These are phyloP conservation scores for Bretziella fagacearum DNA, from an alignment of 2,329 filamentous ascomycete genomes.

Conservation along the genomic window DNA sequence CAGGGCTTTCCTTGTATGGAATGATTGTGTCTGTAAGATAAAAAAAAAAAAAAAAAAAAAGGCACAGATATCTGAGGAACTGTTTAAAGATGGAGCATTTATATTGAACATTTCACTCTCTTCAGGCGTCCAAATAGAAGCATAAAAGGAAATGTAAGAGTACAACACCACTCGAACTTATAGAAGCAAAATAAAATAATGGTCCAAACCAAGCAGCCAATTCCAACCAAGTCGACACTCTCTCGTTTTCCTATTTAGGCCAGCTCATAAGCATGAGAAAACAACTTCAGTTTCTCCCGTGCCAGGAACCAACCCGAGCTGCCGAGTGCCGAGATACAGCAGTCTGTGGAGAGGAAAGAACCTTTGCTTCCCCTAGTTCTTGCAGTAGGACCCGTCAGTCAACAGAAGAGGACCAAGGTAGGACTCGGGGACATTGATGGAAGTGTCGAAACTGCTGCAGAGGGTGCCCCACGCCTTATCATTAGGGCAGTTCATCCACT, in stretches of 20 bases:
- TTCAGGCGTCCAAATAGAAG: too few species aligned
- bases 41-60: too few species aligned
- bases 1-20: too few species aligned
- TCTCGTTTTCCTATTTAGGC: too few species aligned
- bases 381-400: conserved; percentile 12
- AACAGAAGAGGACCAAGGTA: conserved; percentile 18
- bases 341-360: background rate
- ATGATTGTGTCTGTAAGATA: too few species aligned
- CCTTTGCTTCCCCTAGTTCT: conserved; percentile 6
- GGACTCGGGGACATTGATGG: conserved; percentile 17
- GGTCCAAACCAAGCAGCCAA: background rate
- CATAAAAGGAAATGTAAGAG: too few species aligned
- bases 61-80: too few species aligned
- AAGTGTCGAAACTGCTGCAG: conserved; percentile 16
- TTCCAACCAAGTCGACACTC: too few species aligned
- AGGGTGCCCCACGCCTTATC: conserved; percentile 16
- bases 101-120: too few species aligned
- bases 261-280: background rate
- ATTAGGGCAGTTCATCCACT: conserved; percentile 18
- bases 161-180: too few species aligned
- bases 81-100: too few species aligned
- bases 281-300: background rate
- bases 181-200: background rate
- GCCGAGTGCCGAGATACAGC: background rate
- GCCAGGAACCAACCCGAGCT: background rate